These are phyloP conservation scores for Globisporangium emineosum DNA, from an alignment of 352 stramenopile genomes.

Conservation along the genomic window DNA sequence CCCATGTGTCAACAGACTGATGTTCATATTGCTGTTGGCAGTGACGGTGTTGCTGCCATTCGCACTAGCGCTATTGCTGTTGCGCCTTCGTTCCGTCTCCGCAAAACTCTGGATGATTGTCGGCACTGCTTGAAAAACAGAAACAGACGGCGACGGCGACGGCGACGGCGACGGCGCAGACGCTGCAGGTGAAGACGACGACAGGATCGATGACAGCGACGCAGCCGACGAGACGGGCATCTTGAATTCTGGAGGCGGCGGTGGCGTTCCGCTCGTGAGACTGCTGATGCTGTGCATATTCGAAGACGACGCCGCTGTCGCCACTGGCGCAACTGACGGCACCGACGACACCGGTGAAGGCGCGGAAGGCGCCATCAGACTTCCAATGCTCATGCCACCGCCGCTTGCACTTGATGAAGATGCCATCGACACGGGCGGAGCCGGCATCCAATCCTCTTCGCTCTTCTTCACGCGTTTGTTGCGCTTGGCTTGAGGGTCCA, in stretches of 20 bases:
- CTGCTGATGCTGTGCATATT: slow-evolving; percentile 21
- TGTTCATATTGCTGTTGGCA: slow-evolving; percentile 3
- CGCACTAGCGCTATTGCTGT: not conserved
- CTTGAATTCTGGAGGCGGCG: slow-evolving; percentile 7
- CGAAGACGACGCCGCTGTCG: not conserved
- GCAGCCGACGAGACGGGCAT: slow-evolving; percentile 13
- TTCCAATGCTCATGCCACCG: slow-evolving; percentile 18
- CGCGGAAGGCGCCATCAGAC: slow-evolving; percentile 13
- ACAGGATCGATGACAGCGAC: slow-evolving; percentile 21
- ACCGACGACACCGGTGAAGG: not conserved
- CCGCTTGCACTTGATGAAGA: not conserved
- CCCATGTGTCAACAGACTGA: slow-evolving; percentile 1
- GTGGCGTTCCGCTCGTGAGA: slow-evolving; percentile 10
- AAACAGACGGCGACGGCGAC: slow-evolving; percentile 19
- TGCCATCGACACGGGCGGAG: slow-evolving; percentile 5
- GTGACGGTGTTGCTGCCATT: not conserved
- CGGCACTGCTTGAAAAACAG: slow-evolving; percentile 58
- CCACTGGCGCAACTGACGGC: not conserved
- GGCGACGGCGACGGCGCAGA: slow-evolving; percentile 12
- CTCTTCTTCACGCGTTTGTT: slow-evolving; percentile 65
- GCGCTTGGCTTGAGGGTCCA: slow-evolving; percentile 23
- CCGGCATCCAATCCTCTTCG: slow-evolving; percentile 34
- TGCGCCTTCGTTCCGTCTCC: slow-evolving; percentile 38
- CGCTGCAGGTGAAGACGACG: slow-evolving; percentile 14
- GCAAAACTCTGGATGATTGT: slow-evolving; percentile 57